Evolutionary conservation across 2,329 filamentous ascomycete genomes (phyloP).

Genomic region (Setomelanomma holmii): DNA sequence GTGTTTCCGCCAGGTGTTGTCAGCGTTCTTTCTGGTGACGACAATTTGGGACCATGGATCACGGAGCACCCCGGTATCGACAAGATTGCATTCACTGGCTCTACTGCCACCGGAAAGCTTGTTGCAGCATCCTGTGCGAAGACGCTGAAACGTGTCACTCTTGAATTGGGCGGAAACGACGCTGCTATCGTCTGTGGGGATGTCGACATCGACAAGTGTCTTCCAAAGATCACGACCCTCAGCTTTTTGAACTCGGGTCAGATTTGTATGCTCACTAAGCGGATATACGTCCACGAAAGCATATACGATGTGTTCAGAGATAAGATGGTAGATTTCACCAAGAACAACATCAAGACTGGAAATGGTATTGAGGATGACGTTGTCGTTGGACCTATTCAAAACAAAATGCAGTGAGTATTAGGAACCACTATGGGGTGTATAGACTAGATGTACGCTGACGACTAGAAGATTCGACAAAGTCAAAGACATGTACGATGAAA

Average conservation of each 20-base stretch:
- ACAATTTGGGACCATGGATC: slow-evolving; percentile 65
- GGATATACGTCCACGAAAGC: slow-evolving; percentile 44
- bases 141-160: slow-evolving; percentile 65
- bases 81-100: slow-evolving; percentile 71
- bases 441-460: too few relatives aligned
- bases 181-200: slow-evolving; percentile 65
- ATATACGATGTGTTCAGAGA: slow-evolving; percentile 42
- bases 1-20: slow-evolving; percentile 69
- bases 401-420: slow-evolving; percentile 21
- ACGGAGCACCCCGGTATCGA: slow-evolving; percentile 65
- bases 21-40: slow-evolving; percentile 66
- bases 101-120: slow-evolving; percentile 64
- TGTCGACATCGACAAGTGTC: slow-evolving; percentile 54
- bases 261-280: slow-evolving; percentile 39
- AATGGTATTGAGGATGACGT: slow-evolving; percentile 22
- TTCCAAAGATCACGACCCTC: slow-evolving; percentile 39
- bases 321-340: slow-evolving; percentile 55
- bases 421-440: too few relatives aligned
- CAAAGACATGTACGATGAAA: slow-evolving; percentile 63
- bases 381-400: slow-evolving; percentile 41
- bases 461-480: slow-evolving; percentile 56
- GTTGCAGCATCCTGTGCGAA: slow-evolving; percentile 63
- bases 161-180: slow-evolving; percentile 70
- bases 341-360: slow-evolving; percentile 47
- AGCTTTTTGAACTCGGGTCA: slow-evolving; percentile 67